A percentile compares a stretch with the other conserved stretches of the same genome.
These are phyloP conservation scores for Cercospora sesami DNA, from an alignment of 2,329 filamentous ascomycete genomes.

Conservation along the genomic window DNA sequence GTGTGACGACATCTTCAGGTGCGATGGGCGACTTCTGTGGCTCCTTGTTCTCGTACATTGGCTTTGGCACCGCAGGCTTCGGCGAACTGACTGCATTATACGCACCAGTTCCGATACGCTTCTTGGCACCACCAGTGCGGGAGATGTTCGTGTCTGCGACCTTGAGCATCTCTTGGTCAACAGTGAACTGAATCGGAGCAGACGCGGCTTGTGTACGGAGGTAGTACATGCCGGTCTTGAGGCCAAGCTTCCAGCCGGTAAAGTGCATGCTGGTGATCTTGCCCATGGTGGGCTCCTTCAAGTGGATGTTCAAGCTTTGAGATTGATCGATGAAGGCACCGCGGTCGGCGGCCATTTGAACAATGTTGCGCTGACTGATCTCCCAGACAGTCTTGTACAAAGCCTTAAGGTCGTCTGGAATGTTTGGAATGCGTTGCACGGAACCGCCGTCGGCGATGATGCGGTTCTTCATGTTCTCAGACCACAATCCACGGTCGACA, in stretches of 20 bases:
- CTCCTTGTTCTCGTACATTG: constrained; percentile 64
- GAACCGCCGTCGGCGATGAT: constrained; percentile 97
- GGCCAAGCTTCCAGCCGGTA: constrained; percentile 95
- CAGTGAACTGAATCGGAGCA: constrained; percentile 97
- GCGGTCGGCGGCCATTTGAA: constrained; percentile 97
- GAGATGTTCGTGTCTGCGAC: constrained; percentile 78
- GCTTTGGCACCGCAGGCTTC: constrained; percentile 64
- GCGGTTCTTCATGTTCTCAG: constrained; percentile 99
- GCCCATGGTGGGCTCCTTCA: constrained; percentile 99
- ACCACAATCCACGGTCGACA: constrained; percentile 97
- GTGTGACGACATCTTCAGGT: constrained; percentile 67
- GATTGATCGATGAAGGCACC: constrained; percentile 99
- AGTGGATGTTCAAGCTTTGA: constrained; percentile 98
- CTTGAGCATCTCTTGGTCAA: constrained; percentile 93
- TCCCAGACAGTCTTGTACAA: constrained; percentile 99
- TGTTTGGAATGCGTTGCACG: constrained; percentile 95
- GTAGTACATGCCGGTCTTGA: constrained; percentile 99
- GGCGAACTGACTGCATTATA: constrained; percentile 47
- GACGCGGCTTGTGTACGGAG: constrained; percentile 95
- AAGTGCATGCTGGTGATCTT: constrained; percentile 99
- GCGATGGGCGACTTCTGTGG: constrained; percentile 44
- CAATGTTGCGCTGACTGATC: constrained; percentile 90
- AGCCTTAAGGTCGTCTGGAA: constrained; percentile 90
- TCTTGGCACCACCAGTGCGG: constrained; percentile 64
- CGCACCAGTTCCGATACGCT: constrained; percentile 59